Base-by-base conservation (phyloP, 306 rosid genomes). In the Hippophae tibetana region DNA sequence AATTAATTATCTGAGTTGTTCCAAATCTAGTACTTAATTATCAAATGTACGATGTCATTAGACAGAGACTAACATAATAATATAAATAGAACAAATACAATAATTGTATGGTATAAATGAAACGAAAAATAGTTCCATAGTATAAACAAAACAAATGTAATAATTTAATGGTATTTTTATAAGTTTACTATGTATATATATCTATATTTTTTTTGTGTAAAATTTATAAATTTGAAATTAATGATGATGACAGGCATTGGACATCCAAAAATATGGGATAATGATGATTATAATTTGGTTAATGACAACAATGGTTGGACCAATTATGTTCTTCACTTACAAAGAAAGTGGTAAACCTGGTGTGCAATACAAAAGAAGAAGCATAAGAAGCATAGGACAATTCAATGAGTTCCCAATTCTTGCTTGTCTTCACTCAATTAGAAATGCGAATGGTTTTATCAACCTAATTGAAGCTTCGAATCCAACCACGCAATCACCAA, bases 381-480 rank as follows among this genome's bases (percentile, higher is more conserved):
- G 56, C 50, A 27, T 71, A 10, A 27, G 14, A 13, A 64, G 61
- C 57, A 9, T 66, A 43, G 47, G 56, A 23, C 50, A 56, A 7
- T 40, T 54, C 47, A 31, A 47, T 0, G 71, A 69, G 61, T 43
- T 75, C 44, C 64, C 64, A 46, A 42, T 75, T 48, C 72, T 75
- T 5, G 45, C 43, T 41, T 69, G 79, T 43, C 12, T 69, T 13
- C 76, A 75, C 40, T n/a, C 53, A 23, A 8, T 56, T 0, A 50
- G 62, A 9, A 73, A 72, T 44, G 78, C 69, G 1, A 65, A 60
- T 9, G 73, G 84, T 60, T 7, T 79, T 8, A 27, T 69, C 41
- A 69, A 62, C 62, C 78, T 79, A 55, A 63, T 75, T 9, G 74
- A 62, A 26, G 76, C 76, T 67, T 71, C 81, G 4, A 69, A 69